Base-by-base conservation (phyloP, 305 asterid genomes). In the Fraxinus dipetala region DNA sequence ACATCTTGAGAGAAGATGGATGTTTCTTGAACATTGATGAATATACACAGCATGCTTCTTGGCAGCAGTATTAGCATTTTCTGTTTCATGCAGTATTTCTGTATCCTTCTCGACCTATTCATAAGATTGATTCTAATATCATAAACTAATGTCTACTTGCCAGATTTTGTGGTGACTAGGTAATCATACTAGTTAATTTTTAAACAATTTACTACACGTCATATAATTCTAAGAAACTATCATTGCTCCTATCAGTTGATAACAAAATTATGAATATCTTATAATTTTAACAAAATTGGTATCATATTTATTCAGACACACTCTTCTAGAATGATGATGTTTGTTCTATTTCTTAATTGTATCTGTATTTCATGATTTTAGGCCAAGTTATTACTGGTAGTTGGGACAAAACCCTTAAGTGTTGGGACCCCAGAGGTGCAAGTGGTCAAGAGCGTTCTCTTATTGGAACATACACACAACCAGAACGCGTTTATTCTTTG, bases 341-440 rank as follows among this genome's bases (percentile, higher is more conserved):
- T 67, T 48, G 79, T 51, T 81, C 31, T 20, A 1, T 80, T 67
- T 61, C 63, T 79, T 6, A 74, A 82, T n/a, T 34, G 2, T 79
- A 74, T 78, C 65, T 36, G 48, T 74, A 3, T 79, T 3, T 72
- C 65, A 69, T 79, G 32, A 59, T 84, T 84, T 74, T 72, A 95
- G 99, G 99, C 69, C 99, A 95, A 90, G 99, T 95, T 67, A 95
- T 95, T 77, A 94, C 99, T 76, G 99, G 99, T 36, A 94, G 99
- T 86, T 95, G 99, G 99, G 99, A 94, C 89, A 94, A 91, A 90
- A 93, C 96, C 79, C 72, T 95, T 40, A 94, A 92, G 90, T 94
- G 99, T 85, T 95, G 99, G 99, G 99, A 95, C 84, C 97, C 99
- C 24, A 89, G 99, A 90, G 97, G 99, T 80, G 96, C 97, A 82